Evolutionary conservation across 106 monocot genomes (phyloP), one percentile per base, ranked within the genome.

Genomic region (Apostasia ramifera): DNA sequence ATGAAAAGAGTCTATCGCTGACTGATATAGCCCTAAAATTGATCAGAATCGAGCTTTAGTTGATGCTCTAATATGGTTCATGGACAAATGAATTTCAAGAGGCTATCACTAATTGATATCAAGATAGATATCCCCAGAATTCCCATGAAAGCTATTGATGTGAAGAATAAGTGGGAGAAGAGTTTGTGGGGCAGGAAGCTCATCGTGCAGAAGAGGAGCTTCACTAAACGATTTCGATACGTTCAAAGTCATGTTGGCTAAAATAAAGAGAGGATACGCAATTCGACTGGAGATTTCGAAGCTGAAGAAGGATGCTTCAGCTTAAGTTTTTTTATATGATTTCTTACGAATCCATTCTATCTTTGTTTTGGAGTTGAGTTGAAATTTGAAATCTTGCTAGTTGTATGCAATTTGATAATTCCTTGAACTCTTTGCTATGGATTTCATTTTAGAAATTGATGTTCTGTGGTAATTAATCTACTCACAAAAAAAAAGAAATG

Each of bases 171-270:
- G 53, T 89, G 93, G 88, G 86, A 93, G 75, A 89, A 79, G 39
- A 89, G 88, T 66, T 86, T 83, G 0, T 93, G 93, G 92, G 92
- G 92, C 0, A 80, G 81, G 76, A 92, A 92, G 58, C 72, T 92
- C 15, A 92, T 92, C 38, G 92, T 92, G 26, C 92, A 92, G 85
- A 81, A 92, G 50, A 85, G 66, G 92, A 67, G 88, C 92, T 59
- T 55, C 82, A 13, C 81, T 92, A 12, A 92, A 85, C 71, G 92
- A 92, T 52, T 92, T 92, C 42, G 88, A 92, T 63, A 78, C 85
- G 72, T 92, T 92, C 74, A 85, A 86, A 71, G 88, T 92, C 50
- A 88, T 92, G 92, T 52, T 92, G 60, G 92, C 92, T 3, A 92
- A 74, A 74, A 85, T 92, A 48, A 92, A 92, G 84, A 80, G 77